A percentile compares a stretch with the other conserved stretches of the same genome.
Evolutionary conservation across 495 filamentous ascomycete species (phyloP).

Genomic region (Lentithecium fluviatile): DNA sequence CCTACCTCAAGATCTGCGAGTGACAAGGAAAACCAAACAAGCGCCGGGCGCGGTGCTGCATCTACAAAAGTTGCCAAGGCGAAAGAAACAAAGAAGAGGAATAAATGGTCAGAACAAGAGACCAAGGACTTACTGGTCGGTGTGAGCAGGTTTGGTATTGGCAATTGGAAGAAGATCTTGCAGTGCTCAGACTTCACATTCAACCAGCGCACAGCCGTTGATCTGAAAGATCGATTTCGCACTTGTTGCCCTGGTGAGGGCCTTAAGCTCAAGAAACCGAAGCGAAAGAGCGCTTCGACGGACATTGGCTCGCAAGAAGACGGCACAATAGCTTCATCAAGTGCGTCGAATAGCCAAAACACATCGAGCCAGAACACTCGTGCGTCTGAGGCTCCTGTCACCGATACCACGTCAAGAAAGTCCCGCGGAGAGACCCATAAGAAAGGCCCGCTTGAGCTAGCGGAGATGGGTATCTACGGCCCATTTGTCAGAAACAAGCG

Average conservation of each 20-base stretch:
- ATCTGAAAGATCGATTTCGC: conserved; percentile 81
- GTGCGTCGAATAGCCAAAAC: not conserved
- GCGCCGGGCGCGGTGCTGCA: not conserved
- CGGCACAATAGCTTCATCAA: not conserved
- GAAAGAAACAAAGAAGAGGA: conserved; percentile 33
- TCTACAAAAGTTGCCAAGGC: not conserved
- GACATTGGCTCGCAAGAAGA: not conserved
- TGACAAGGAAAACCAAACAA: conserved; percentile 20
- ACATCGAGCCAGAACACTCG: not conserved
- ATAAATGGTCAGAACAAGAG: conserved; percentile 79
- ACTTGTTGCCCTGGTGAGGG: conserved; percentile 65
- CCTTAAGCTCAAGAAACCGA: conserved; percentile 16
- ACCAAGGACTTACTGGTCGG: conserved; percentile 73
- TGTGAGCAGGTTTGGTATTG: conserved; percentile 77
- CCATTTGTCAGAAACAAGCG: conserved; percentile 57
- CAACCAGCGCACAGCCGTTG: conserved; percentile 70
- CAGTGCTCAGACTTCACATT: conserved; percentile 71
- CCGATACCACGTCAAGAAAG: conserved; percentile 4
- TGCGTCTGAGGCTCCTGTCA: not conserved
- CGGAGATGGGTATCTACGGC: conserved; percentile 54
- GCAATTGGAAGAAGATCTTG: conserved; percentile 85
- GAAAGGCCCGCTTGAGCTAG: conserved; percentile 52
- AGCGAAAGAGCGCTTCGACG: conserved; percentile 6
- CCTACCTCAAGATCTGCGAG: not conserved
- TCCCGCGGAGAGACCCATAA: conserved; percentile 33